A percentile compares a stretch with the other conserved stretches of the same genome.
Evolutionary conservation across 306 rosid genomes (phyloP).

Genomic region (Trifolium pratense): DNA sequence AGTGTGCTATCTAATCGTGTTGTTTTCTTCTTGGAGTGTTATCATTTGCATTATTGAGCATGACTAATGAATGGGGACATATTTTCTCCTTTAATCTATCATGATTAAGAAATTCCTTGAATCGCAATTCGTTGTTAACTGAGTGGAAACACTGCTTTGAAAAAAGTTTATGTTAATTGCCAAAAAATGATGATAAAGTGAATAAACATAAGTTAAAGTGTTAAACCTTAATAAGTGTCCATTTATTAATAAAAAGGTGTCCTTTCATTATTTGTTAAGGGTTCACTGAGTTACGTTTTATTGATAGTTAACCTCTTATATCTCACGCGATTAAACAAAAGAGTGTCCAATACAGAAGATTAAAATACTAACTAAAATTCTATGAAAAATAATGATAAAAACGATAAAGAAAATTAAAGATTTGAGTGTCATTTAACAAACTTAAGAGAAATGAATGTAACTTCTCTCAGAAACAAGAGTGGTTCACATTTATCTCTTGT

Average conservation of each 20-base stretch:
- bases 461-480: neutral
- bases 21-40: slow-evolving; percentile 27
- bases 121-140: slow-evolving; percentile 37
- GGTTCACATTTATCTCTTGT: no score
- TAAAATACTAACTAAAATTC: neutral
- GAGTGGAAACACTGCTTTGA: slow-evolving; percentile 27
- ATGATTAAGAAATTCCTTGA: slow-evolving; percentile 41
- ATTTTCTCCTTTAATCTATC: slow-evolving; percentile 31
- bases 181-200: slow-evolving; percentile 17
- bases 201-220: neutral
- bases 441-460: neutral
- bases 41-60: slow-evolving; percentile 30
- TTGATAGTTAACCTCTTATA: neutral
- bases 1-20: slow-evolving; percentile 13
- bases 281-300: neutral
- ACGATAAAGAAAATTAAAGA: no score
- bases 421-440: neutral
- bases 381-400: neutral
- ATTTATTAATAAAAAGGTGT: neutral
- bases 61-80: slow-evolving; percentile 26
- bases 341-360: neutral
- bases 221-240: neutral
- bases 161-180: neutral
- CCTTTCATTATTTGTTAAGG: neutral
- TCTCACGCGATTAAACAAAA: neutral